Evolutionary conservation across 768 basidiomycete genomes (phyloP), one percentile per base, ranked within the genome.

Genomic region (Serendipita sp.): DNA sequence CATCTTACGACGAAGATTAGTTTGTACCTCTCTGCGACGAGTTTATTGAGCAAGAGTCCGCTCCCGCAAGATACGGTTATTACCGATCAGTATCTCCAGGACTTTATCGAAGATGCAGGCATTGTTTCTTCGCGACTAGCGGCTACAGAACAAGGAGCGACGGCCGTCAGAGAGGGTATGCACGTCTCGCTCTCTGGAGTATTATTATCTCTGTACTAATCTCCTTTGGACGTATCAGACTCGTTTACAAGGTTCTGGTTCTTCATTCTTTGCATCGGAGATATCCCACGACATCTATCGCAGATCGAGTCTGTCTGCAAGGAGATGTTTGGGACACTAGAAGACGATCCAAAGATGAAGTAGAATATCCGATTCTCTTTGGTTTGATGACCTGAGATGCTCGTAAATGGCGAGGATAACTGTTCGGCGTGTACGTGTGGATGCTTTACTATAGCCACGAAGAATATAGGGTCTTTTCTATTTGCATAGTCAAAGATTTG

Each of bases 1-100:
- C n/a, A n/a, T 17, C 64, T 62, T 1, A 61, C 66, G 38, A 17
- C 60, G 3, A 65, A 65, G 66, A 61, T 42, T 30, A 53, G 50
- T 30, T 61, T 71, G 13, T 67, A 64, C 42, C 42, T 70, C 28
- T 42, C 60, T 7, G 67, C 69, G 1, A 66, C 70, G 26, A 66
- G 66, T 13, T 48, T 71, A 22, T 53, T 65, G 3, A 62, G 68
- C 16, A 71, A 71, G 60, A 24, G 50, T 11, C 69, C 70, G 1
- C 65, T 71, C 13, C 66, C 69, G 2, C 48, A 63, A 13, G 67
- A 67, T 11, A 50, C 45, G 20, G 20, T 50, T 17, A 28, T 22
- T 28, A 28, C 28, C 28, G 45, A 28, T 22, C 20, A 50, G 28
- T 28, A 50, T 28, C 45, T 50, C 28, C 45, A 50, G n/a, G 45